phyloP scores from a whole-genome alignment of 2,329 filamentous ascomycete species.

The Colletotrichum sp. region DNA sequence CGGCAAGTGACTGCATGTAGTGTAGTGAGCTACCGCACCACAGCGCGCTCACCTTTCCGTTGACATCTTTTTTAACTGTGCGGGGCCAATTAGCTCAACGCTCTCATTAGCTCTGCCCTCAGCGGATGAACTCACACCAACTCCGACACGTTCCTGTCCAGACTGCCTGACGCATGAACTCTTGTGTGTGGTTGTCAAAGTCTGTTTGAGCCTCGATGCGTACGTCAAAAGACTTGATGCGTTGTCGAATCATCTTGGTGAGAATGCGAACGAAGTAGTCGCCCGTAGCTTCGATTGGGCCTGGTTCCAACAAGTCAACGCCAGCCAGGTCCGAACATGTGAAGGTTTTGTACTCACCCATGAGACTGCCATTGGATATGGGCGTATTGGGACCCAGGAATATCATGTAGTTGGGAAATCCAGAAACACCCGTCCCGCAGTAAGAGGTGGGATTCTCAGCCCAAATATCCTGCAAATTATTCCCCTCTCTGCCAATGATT shows the following conservation, averaged over 20 bases:
- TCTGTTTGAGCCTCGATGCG: not conserved
- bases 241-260: not conserved
- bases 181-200: not conserved
- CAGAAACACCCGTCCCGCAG: not conserved
- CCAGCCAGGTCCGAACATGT: not conserved
- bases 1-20: not conserved
- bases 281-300: not conserved
- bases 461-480: not conserved
- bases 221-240: not conserved
- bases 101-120: not conserved
- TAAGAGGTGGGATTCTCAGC: not conserved
- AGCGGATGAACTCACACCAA: not conserved
- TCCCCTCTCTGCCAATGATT: not conserved
- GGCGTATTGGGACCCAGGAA: not conserved
- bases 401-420: not conserved
- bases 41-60: not conserved
- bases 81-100: not conserved
- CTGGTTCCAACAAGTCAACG: not conserved
- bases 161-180: not conserved
- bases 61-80: not conserved
- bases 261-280: not conserved
- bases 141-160: not conserved
- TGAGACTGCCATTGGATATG: not conserved
- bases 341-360: not conserved
- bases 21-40: not conserved